phyloP scores from a whole-genome alignment of 1,284 basidiomycete genomes.

The Takashimella tepidaria region DNA sequence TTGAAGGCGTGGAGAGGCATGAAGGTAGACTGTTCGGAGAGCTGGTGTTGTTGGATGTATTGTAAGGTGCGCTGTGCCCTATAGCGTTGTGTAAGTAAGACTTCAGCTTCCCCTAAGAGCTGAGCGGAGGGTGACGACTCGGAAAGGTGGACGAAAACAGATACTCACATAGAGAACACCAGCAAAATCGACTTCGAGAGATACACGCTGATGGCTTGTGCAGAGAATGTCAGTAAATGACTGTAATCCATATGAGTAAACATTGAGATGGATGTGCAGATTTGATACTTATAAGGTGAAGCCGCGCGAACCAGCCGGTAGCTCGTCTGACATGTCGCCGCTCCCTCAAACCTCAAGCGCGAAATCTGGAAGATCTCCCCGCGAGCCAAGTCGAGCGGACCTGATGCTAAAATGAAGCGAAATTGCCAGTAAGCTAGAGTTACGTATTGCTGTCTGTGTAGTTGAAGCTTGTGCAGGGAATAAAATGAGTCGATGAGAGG shows the following conservation, averaged over 20 bases:
- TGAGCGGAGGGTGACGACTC: too few species aligned
- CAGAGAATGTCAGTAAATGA: slow-evolving; percentile 7
- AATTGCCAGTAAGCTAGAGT: too few species aligned
- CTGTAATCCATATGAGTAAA: too few species aligned
- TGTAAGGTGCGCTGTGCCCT: slow-evolving; percentile 42
- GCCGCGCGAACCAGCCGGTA: slow-evolving; percentile 13
- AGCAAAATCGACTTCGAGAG: slow-evolving; percentile 44
- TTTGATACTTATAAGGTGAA: slow-evolving; percentile 18
- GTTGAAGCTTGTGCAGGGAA: background rate
- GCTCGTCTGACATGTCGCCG: slow-evolving; percentile 16
- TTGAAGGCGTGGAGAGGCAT: slow-evolving; percentile 39
- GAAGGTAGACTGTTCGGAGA: slow-evolving; percentile 41
- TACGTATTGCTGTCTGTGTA: too few species aligned
- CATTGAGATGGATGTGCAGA: background rate
- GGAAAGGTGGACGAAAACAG: too few species aligned
- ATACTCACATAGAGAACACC: slow-evolving; percentile 33
- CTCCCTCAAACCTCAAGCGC: too few species aligned
- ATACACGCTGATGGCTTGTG: slow-evolving; percentile 42
- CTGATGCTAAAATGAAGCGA: too few species aligned
- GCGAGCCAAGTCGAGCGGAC: too few species aligned
- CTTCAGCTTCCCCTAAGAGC: too few species aligned
- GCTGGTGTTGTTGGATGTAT: slow-evolving; percentile 39
- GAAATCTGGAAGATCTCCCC: too few species aligned
- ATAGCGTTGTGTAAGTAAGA: background rate
- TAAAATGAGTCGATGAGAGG: background rate